Evolutionary conservation across 768 basidiomycete species (phyloP).

Genomic region (Agaricus subrufescens): DNA sequence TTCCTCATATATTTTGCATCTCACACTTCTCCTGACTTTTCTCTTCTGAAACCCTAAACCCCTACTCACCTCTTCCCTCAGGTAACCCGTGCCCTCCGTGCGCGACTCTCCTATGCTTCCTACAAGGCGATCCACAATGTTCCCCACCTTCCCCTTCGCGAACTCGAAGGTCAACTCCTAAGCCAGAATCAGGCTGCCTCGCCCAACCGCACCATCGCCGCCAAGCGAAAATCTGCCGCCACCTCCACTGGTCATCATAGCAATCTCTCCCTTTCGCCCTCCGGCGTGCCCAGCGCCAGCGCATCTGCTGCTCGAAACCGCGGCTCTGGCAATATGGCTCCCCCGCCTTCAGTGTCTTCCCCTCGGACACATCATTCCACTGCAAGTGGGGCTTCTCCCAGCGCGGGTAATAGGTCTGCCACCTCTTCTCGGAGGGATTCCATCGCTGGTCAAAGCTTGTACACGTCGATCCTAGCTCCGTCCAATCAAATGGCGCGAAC

Average conservation of each 20-base stretch:
- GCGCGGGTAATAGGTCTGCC: constrained; percentile 26
- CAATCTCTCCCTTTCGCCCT: constrained; percentile 45
- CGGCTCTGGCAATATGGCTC: constrained; percentile 42
- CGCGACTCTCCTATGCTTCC: constrained; percentile 78
- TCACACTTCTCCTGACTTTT: constrained; percentile 12
- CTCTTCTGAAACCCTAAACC: constrained; percentile 24
- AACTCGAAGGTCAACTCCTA: constrained; percentile 61
- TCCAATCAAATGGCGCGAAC: constrained; percentile 72
- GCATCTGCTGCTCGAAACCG: constrained; percentile 27
- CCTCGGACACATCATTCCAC: constrained; percentile 41
- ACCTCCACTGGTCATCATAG: constrained; percentile 45
- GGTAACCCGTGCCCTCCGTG: constrained; percentile 78
- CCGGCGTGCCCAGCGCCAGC: constrained; percentile 18
- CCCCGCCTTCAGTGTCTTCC: constrained; percentile 36
- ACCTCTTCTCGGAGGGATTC: constrained; percentile 28
- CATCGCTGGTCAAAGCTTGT: constrained; percentile 55
- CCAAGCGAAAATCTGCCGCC: constrained; percentile 51
- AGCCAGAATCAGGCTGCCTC: constrained; percentile 35
- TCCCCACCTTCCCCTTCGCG: constrained; percentile 58
- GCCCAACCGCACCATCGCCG: constrained; percentile 49
- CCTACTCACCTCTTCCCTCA: constrained; percentile 34
- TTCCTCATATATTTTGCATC: constrained; percentile 11
- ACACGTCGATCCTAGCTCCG: constrained; percentile 69
- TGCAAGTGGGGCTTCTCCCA: constrained; percentile 25
- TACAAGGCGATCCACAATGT: constrained; percentile 80